Evolutionary conservation across 306 rosid species (phyloP), one percentile per base, ranked within the genome.

Genomic region (Cotoneaster glaucophyllus): DNA sequence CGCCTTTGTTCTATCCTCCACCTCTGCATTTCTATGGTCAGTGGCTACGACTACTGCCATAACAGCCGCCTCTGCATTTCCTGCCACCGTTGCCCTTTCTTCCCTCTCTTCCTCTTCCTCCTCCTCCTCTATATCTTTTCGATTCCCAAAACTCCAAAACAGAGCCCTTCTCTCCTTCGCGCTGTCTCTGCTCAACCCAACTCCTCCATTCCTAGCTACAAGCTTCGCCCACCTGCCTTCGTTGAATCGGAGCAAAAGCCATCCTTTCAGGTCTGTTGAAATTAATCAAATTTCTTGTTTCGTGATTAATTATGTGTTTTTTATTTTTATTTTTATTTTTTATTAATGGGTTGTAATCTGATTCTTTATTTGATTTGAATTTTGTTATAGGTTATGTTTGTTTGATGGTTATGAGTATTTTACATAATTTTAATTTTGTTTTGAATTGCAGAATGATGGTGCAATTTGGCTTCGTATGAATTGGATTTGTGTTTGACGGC

Each of bases 61-160:
- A 28, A 88, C 85, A 34, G 88, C 85, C 48, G 87, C 90, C 29
- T 82, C 86, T 67, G 88, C 88, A 31, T 70, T 88, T 13, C 89
- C 96, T 32, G 84, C 84, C 1, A 86, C 86, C 4, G 56, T 79
- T 18, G 79, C 85, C 3, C 77, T 74, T 14, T 54, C 79, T 61
- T 61, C 65, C 28, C 25, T 61, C 39, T 64, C 79, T 15, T 48
- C 76, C 1, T 71, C 88, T 2, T 57, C 78, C 17, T 66, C 84
- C 1, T 71, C 83, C 14, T 53, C 79, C 1, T 68, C 89, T 2
- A 80, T 28, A 43, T 85, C 86, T 65, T 66, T 73, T 66, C 82
- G 62, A 69, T 85, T 86, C 64, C 71, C 70, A 29, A 84, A 80
- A 74, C 2, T 74, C 82, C 76, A 70, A 41, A 69, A 63, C 82